phyloP scores from a whole-genome alignment of 305 asterid species.

The Monarda citriodora region DNA sequence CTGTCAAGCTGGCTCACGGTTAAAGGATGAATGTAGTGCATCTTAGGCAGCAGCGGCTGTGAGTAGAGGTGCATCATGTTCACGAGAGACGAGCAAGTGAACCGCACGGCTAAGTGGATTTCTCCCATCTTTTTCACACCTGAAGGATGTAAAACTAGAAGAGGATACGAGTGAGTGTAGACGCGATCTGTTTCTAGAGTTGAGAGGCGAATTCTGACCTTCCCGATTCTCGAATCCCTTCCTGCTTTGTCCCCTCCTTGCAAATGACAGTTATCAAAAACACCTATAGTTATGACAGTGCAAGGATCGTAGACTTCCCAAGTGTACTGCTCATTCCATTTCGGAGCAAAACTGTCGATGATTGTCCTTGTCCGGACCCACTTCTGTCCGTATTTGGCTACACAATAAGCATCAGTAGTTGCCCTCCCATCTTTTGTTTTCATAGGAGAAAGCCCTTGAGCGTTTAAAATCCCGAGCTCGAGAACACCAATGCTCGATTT shows the following conservation, averaged over 20 bases:
- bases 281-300: slow-evolving; percentile 74
- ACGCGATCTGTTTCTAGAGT: slow-evolving; percentile 80
- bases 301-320: slow-evolving; percentile 87
- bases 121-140: slow-evolving; percentile 87
- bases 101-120: slow-evolving; percentile 68
- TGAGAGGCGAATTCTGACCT: slow-evolving; percentile 77
- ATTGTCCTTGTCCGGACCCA: slow-evolving; percentile 83
- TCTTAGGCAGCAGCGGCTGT: slow-evolving; percentile 63
- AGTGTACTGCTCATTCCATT: slow-evolving; percentile 81
- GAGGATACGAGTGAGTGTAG: slow-evolving; percentile 73
- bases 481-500: slow-evolving; percentile 70
- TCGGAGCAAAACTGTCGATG: slow-evolving; percentile 67
- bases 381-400: slow-evolving; percentile 78
- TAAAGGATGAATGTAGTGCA: slow-evolving; percentile 73
- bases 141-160: slow-evolving; percentile 60
- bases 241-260: slow-evolving; percentile 70
- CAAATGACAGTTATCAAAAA: slow-evolving; percentile 66
- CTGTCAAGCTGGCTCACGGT: slow-evolving; percentile 64
- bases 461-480: slow-evolving; percentile 65
- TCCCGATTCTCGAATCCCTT: slow-evolving; percentile 71
- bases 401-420: slow-evolving; percentile 76
- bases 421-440: slow-evolving; percentile 64
- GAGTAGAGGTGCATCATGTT: slow-evolving; percentile 78
- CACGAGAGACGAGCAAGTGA: slow-evolving; percentile 57
- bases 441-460: slow-evolving; percentile 67